Evolutionary conservation across 2,329 filamentous ascomycete species (phyloP), one percentile per base, ranked within the genome.

Genomic region (Ceratocystis smalleyi): DNA sequence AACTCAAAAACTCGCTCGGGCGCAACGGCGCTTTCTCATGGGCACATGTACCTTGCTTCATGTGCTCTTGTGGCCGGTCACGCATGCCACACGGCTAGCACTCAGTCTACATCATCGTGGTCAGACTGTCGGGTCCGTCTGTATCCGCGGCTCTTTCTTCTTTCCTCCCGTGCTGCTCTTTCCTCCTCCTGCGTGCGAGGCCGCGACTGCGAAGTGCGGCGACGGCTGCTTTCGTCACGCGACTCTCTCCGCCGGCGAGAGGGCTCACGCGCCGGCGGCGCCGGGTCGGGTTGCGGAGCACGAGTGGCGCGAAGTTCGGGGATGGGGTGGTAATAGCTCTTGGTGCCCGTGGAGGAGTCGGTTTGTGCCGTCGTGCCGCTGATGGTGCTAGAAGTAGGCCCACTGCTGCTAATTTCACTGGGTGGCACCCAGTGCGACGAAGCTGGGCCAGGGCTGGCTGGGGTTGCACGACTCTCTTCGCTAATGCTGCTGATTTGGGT

Each of bases 311-410:
- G 75, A 68, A 81, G 70, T 68, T 81, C 80, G 1, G 81, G 81
- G 71, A 82, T 80, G 45, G 78, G 73, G 68, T 83, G 80, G 68
- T 75, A 76, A 70, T 84, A 83, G 45, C 79, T 77, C 76, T 83
- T 83, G 68, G 80, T 83, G 35, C 81, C 81, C 7, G 79, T 68
- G 1, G 83, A 81, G 70, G 77, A 78, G 55, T 72, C 72, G 2
- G 65, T 64, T 19, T 51, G 59, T 1, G 59, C 60, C 2, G 71
- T 70, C 3, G 61, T 51, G 54, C 67, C 67, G 62, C 68, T 69
- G 32, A 65, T 65, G 22, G 60, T 61, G 54, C 60, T 65, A 49
- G 60, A 54, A 19, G 60, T 47, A 27, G 62, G 51, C 35, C 24
- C 43, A 30, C 43, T 19, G 47, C 62, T 64, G 62, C 47, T 62